phyloP scores from a whole-genome alignment of 2,329 filamentous ascomycete genomes.

The Fusarium torreyae region DNA sequence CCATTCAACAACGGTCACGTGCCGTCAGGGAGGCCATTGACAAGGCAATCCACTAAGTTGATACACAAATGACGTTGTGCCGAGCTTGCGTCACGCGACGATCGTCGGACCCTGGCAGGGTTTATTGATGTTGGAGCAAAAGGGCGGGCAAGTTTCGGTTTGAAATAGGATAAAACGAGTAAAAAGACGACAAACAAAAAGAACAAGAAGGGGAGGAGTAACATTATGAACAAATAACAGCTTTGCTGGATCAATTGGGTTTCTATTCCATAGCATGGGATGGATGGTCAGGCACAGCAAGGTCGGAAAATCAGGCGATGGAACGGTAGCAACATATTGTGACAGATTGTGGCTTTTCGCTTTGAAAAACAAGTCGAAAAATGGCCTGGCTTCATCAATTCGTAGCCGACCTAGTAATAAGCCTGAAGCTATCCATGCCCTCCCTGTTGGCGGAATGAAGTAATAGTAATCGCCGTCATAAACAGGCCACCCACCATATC shows the following conservation, averaged over 20 bases:
- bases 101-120: constrained; percentile 18
- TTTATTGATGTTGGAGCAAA: constrained; percentile 9
- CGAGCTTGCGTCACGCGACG: constrained; percentile 23
- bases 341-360: constrained; percentile 1
- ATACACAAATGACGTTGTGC: constrained; percentile 27
- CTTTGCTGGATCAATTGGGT: not conserved
- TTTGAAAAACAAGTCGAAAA: not conserved
- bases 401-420: not conserved
- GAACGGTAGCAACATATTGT: not conserved
- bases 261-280: not conserved
- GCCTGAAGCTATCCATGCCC: not conserved
- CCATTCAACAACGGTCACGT: constrained; percentile 48
- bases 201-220: not conserved
- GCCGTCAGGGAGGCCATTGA: constrained; percentile 47
- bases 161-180: not conserved
- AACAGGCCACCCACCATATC: constrained; percentile 24
- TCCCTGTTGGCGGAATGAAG: not conserved
- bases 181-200: not conserved
- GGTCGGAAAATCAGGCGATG: not conserved
- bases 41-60: constrained; percentile 1
- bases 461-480: constrained; percentile 7
- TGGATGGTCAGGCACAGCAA: not conserved
- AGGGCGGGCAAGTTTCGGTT: constrained; percentile 2
- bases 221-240: not conserved
- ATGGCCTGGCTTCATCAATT: constrained; percentile 14